Evolutionary conservation across 23 red algal species (phyloP), one percentile per base, ranked within the genome.

Genomic region (Gracilaria domingensis): DNA sequence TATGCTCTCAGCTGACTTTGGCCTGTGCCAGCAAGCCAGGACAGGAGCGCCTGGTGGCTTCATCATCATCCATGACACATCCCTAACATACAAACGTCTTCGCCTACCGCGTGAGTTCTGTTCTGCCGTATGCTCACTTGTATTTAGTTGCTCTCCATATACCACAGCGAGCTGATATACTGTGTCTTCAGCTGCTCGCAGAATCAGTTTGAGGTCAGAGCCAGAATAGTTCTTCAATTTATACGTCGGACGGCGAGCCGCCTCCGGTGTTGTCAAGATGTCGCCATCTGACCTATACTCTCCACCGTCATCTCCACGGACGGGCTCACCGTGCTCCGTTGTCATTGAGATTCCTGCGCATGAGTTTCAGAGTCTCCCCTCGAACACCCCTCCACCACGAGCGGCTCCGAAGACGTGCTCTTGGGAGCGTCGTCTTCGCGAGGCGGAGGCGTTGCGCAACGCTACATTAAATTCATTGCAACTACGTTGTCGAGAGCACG

Each of bases 321-420:
- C 67, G 38, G 67, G 9, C 37, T 66, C 84, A 20, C 79, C 79
- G 33, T 65, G 55, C 11, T 65, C 79, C 12, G 65, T 87, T 40
- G 60, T 73, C 67, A 73, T 87, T 40, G 84, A 75, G 53, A 87
- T 87, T 40, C 84, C 84, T 0, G 84, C 84, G 29, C 64, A 60
- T 60, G 84, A 87, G 36, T 87, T 87, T 61, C 28, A 65, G 38
- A 85, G 65, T 38, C 64, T 87, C 13, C 67, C 84, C 2, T 73
- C 64, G 28, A 75, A 70, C 67, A 75, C 84, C 45, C 84, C 84
- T 75, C 66, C 84, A 8, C 55, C 56, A 13, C 67, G 67, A 64
- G 84, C 37, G 0, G 64, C 40, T 40, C 67, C 42, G 51, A 87
- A 24, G 44, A 66, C 44, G 16, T 71, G 47, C 64, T 53, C 39